Percentiles rank a stretch among this genome's conserved stretches.
These are phyloP conservation scores for Knoxia roxburghii DNA, from an alignment of 257 asterid species.

Conservation along the genomic window DNA sequence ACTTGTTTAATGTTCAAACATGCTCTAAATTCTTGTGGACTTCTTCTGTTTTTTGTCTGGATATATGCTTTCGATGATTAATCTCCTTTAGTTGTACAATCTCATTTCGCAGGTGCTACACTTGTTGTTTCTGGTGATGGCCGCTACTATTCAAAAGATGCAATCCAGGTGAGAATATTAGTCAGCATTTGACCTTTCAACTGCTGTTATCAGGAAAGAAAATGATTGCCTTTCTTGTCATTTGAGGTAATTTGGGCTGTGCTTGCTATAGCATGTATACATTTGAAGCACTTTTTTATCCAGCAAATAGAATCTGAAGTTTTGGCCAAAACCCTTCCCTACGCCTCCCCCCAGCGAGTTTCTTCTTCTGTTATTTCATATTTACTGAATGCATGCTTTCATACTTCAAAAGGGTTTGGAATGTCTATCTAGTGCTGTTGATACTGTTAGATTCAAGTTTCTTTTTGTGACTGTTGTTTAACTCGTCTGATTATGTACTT, in stretches of 20 bases:
- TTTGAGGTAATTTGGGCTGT: not conserved
- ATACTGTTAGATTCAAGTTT: not conserved
- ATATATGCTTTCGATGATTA: not conserved
- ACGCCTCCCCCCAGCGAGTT: no score
- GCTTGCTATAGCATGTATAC: not conserved
- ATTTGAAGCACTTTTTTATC: not conserved
- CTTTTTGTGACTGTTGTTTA: not conserved
- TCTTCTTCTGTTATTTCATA: not conserved
- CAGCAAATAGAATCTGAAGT: not conserved
- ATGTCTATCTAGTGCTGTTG: not conserved
- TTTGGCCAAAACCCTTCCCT: not conserved
- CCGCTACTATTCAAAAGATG: constrained; percentile 90
- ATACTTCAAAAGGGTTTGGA: not conserved
- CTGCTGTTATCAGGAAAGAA: not conserved
- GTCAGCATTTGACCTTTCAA: not conserved
- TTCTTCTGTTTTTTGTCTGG: not conserved
- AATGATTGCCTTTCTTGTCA: not conserved
- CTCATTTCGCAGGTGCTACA: constrained; percentile 63
- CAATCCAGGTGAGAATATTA: constrained; percentile 56
- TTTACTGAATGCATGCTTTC: no score
- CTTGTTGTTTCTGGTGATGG: constrained; percentile 99
- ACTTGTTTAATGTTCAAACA: not conserved
- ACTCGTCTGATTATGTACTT: not conserved
- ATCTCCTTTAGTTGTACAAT: constrained; percentile 10
- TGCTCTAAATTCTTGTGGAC: no score